Conservation (phyloP, 2,329 filamentous ascomycete species). For the Zalaria obscura region DNA sequence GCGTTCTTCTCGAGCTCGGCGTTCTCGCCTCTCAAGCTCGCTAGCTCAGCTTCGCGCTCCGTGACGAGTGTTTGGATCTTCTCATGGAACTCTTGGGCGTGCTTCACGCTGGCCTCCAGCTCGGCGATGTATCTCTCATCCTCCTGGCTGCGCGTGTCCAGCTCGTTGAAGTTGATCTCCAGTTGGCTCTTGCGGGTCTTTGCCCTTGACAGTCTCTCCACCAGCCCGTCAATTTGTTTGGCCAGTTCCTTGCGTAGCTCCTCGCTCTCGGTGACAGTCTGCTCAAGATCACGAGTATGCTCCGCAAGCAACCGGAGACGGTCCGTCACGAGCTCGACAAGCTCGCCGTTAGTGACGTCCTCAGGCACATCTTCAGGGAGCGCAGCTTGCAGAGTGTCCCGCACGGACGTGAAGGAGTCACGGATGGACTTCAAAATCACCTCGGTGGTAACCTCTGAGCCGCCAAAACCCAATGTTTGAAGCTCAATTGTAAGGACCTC, state of each 20-base stretch:
- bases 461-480: constrained; percentile 25
- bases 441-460: constrained; percentile 16
- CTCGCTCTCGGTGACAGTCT: constrained; percentile 16
- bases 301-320: constrained; percentile 15
- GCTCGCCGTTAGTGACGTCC: constrained; percentile 22
- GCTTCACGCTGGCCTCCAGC: constrained; percentile 20
- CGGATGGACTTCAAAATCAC: constrained; percentile 25
- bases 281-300: constrained; percentile 13
- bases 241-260: constrained; percentile 23
- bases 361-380: constrained; percentile 23
- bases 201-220: constrained; percentile 20
- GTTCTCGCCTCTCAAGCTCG: constrained; percentile 13
- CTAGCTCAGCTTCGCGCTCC: constrained; percentile 10
- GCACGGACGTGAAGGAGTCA: constrained; percentile 24
- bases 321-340: constrained; percentile 25
- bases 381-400: constrained; percentile 23
- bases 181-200: constrained; percentile 22
- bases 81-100: constrained; percentile 18
- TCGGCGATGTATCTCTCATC: constrained; percentile 23
- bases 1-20: constrained; percentile 20
- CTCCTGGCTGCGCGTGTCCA: constrained; percentile 23
- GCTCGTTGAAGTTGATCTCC: constrained; percentile 19
- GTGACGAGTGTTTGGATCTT: constrained; percentile 11
- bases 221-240: constrained; percentile 19
- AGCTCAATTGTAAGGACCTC: constrained; percentile 29